Evolutionary conservation across 768 basidiomycete species (phyloP).

Genomic region (Kwoniella bestiolae): DNA sequence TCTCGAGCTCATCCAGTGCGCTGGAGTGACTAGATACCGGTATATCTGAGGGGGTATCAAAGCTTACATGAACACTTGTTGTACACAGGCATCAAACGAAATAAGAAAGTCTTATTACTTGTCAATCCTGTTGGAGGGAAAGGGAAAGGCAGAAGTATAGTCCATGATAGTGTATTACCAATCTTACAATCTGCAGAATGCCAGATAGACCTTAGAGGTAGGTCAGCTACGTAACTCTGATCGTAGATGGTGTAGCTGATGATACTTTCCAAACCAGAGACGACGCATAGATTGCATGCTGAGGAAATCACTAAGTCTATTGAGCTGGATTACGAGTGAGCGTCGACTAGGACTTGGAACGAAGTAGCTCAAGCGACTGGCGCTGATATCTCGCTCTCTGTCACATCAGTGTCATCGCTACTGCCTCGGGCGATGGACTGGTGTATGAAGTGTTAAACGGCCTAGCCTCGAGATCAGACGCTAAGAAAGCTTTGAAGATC

Average conservation of each 20-base stretch:
- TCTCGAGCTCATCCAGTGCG: no score
- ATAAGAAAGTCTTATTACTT: conserved; percentile 44
- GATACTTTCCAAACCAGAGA: conserved; percentile 45
- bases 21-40: no score
- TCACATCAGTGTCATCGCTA: conserved; percentile 54
- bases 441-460: conserved; percentile 58
- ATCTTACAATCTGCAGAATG: conserved; percentile 55
- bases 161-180: conserved; percentile 49
- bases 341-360: no score
- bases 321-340: conserved; percentile 53
- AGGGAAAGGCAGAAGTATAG: conserved; percentile 48
- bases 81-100: conserved; percentile 37
- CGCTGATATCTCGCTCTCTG: no score
- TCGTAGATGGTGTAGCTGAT: conserved; percentile 8
- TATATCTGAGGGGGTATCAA: no score
- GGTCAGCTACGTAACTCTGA: conserved; percentile 3
- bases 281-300: conserved; percentile 53
- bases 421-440: conserved; percentile 56
- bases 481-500: conserved; percentile 48
- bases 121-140: conserved; percentile 58
- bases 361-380: neutral
- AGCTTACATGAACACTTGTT: neutral
- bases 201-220: conserved; percentile 48
- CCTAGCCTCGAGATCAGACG: conserved; percentile 52
- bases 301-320: conserved; percentile 49